phyloP scores from a whole-genome alignment of 148 eudicot genomes.

The Oxyria digyna region DNA sequence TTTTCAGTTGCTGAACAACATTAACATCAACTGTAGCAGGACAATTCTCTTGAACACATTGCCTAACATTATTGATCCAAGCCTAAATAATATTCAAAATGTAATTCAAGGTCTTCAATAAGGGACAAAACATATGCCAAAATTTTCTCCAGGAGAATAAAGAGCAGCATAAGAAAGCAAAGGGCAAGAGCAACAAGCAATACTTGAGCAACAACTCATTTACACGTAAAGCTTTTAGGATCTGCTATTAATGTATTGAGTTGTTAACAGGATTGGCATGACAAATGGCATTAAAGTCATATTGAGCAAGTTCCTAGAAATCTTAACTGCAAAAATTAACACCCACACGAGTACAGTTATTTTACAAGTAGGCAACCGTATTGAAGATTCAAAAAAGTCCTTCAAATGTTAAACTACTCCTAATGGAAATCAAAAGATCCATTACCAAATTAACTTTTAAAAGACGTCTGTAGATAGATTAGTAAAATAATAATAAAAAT shows the following conservation, averaged over 20 bases:
- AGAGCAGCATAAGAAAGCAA: not conserved
- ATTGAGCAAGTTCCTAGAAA: not conserved
- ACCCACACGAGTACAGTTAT: not conserved
- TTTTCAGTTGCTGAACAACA: constrained; percentile 44
- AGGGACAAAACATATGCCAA: not conserved
- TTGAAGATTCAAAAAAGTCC: not conserved
- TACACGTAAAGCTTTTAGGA: not conserved
- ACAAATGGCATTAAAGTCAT: not conserved
- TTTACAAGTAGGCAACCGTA: not conserved
- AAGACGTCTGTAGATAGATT: not conserved
- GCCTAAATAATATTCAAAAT: constrained; percentile 23
- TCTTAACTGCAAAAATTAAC: not conserved
- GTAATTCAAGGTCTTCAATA: not conserved
- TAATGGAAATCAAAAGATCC: not conserved
- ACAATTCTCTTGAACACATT: constrained; percentile 43
- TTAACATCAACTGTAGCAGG: constrained; percentile 53
- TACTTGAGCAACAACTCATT: not conserved
- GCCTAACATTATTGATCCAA: constrained; percentile 51
- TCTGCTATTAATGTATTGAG: not conserved
- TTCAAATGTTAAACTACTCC: not conserved
- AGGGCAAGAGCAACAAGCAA: not conserved
- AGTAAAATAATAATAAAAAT: not conserved
- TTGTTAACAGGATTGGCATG: not conserved
- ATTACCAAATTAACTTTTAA: not conserved
- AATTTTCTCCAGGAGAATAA: not conserved